Conservation (phyloP, 441 rosid species). For the Gossypium aridum region DNA sequence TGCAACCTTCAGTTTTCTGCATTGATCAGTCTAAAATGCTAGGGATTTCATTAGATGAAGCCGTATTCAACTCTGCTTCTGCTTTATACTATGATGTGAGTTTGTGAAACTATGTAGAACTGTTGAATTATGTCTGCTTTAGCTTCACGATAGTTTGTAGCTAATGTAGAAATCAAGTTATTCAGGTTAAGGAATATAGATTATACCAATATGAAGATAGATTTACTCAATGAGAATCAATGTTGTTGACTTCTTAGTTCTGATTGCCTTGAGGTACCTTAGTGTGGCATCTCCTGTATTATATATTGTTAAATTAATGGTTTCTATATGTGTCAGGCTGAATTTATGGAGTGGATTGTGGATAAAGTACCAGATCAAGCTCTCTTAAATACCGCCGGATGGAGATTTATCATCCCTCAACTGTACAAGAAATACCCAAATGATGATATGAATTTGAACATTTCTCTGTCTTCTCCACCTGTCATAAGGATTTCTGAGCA, state of each 20-base stretch:
- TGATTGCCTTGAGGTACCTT: not conserved
- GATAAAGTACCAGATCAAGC: constrained; percentile 80
- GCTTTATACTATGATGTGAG: constrained; percentile 83
- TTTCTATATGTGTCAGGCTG: constrained; percentile 46
- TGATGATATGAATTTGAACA: constrained; percentile 67
- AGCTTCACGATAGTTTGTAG: not conserved
- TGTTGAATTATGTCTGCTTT: not conserved
- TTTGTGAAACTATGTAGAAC: constrained; percentile 11
- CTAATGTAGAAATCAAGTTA: not conserved
- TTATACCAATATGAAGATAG: not conserved
- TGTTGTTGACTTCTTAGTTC: not conserved
- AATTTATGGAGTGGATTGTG: constrained; percentile 83
- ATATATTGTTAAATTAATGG: constrained; percentile 10
- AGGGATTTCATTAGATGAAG: constrained; percentile 80
- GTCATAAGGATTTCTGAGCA: constrained; percentile 50
- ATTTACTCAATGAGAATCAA: not conserved
- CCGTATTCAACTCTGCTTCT: constrained; percentile 82
- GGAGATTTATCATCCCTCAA: constrained; percentile 84
- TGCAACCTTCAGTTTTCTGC: constrained; percentile 44
- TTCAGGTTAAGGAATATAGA: not conserved
- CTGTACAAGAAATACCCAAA: constrained; percentile 85
- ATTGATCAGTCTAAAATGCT: constrained; percentile 66
- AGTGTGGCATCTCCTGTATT: constrained; percentile 1
- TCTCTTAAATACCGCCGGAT: constrained; percentile 81
- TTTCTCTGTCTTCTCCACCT: constrained; percentile 79